Base-by-base conservation (phyloP, 2,329 filamentous ascomycete genomes). In the Colletotrichum siamense region DNA sequence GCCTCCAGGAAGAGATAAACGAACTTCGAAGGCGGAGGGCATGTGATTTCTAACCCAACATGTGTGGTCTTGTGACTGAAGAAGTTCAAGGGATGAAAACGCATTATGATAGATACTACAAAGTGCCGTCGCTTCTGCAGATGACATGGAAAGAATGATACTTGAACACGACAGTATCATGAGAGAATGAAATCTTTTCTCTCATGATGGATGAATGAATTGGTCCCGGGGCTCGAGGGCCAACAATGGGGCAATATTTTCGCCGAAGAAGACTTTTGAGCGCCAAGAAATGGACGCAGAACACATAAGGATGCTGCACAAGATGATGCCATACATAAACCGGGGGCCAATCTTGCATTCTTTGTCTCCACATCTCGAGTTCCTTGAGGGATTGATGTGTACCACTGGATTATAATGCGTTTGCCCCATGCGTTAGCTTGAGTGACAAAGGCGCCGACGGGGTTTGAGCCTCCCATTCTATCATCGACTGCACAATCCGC, bases 11-110 rank as follows among this genome's bases (percentile, higher is more conserved):
- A 8, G 34, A 36, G 1, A 15, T 36, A 36, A 13, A 1, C 34
- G 13, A 34, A 6, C 6, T 1, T 34, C 12, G 2, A 1, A 0
- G 34, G 34, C 13, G 34, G 34, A 13, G 34, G 34, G 34, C 34
- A 15, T 15, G 34, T 36, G 6, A 15, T 36, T 36, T 0, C 0
- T 0, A 36, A 36, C 34, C 0, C 34, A 15, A 36, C 13, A 36
- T 36, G 34, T 36, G 34, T 36, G 34, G 34, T 36, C 34, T 36
- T 36, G 34, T 36, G 34, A 36, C 34, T 15, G 34, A 7, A 36
- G 34, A 36, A 36, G 6, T 36, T 36, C 34, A 36, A 36, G 13
- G 34, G 6, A 36, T 36, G 34, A 36, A 36, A 36, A 7, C 34
- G 34, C 34, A 36, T 36, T 36, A 36, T 7, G 34, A 36, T 36